A percentile compares a stretch with the other conserved stretches of the same genome.
These are phyloP conservation scores for Isatis tinctoria DNA, from an alignment of 345 rosid genomes.

Conservation along the genomic window DNA sequence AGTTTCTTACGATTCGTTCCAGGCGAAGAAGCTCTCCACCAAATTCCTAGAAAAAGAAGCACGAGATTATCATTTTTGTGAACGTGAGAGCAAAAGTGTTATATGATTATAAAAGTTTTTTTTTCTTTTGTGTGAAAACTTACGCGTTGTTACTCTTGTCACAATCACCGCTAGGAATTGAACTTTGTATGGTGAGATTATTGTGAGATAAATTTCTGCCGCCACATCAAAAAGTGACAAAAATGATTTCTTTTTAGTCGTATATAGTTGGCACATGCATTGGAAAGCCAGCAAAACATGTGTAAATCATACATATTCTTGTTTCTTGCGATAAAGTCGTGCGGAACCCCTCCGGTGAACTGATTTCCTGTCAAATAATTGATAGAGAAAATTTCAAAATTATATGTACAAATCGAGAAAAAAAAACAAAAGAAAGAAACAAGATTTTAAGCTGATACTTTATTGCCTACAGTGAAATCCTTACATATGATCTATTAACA, in stretches of 20 bases:
- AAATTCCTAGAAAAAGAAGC: neutral
- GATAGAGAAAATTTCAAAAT: neutral
- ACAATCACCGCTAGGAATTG: neutral
- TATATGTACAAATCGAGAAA: neutral
- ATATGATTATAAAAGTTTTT: neutral
- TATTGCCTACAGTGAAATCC: neutral
- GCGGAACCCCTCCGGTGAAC: neutral
- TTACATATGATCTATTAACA: neutral
- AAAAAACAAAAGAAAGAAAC: too few species aligned
- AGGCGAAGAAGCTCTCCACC: constrained; percentile 1
- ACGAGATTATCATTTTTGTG: neutral
- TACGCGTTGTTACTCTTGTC: neutral
- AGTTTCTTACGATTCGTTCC: neutral
- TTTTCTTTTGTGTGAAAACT: neutral
- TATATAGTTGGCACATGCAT: neutral
- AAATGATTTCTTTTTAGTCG: too few species aligned
- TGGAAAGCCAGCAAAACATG: neutral
- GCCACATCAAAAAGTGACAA: too few species aligned
- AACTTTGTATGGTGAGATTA: neutral
- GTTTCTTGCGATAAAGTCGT: neutral
- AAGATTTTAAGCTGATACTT: neutral
- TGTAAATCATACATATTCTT: neutral
- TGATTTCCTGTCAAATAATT: neutral
- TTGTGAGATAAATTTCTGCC: neutral
- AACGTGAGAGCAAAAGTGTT: neutral